Conservation (phyloP, 495 filamentous ascomycete genomes). For the Barbatosphaeria neglecta region DNA sequence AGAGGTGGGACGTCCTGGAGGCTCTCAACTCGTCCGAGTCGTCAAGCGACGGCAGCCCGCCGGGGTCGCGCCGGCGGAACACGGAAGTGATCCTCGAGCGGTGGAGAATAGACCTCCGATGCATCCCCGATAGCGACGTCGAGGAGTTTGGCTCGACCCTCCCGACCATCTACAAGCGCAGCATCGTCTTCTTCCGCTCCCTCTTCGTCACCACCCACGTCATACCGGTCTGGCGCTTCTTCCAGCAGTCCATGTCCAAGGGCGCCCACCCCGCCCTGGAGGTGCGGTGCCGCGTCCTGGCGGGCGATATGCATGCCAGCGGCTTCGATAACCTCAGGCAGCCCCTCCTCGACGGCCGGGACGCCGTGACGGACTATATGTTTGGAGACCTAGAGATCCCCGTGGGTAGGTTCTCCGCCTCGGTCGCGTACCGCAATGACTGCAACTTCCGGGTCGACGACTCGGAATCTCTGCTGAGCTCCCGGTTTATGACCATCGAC, state of each 20-base stretch:
- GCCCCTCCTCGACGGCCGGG: conserved; percentile 57
- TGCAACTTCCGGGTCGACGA: conserved; percentile 88
- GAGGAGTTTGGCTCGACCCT: conserved; percentile 60
- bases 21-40: conserved; percentile 57
- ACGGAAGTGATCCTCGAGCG: conserved; percentile 75
- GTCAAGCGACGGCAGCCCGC: conserved; percentile 38
- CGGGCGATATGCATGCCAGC: conserved; percentile 38
- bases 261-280: conserved; percentile 50
- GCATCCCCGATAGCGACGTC: conserved; percentile 31
- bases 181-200: conserved; percentile 85
- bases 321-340: conserved; percentile 55
- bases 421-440: conserved; percentile 73
- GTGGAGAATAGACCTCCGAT: conserved; percentile 73
- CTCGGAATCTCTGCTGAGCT: conserved; percentile 80
- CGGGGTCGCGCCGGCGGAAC: conserved; percentile 29
- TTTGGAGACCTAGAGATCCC: conserved; percentile 78
- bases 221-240: conserved; percentile 79
- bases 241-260: conserved; percentile 57
- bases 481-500: conserved; percentile 79
- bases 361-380: conserved; percentile 60
- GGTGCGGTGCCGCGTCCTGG: conserved; percentile 67
- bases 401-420: conserved; percentile 68
- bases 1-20: conserved; percentile 84
- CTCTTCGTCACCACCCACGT: conserved; percentile 77
- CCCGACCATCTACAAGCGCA: conserved; percentile 90